These are phyloP conservation scores for Fusarium dimerum DNA, from an alignment of 2,329 filamentous ascomycete genomes.

Conservation along the genomic window DNA sequence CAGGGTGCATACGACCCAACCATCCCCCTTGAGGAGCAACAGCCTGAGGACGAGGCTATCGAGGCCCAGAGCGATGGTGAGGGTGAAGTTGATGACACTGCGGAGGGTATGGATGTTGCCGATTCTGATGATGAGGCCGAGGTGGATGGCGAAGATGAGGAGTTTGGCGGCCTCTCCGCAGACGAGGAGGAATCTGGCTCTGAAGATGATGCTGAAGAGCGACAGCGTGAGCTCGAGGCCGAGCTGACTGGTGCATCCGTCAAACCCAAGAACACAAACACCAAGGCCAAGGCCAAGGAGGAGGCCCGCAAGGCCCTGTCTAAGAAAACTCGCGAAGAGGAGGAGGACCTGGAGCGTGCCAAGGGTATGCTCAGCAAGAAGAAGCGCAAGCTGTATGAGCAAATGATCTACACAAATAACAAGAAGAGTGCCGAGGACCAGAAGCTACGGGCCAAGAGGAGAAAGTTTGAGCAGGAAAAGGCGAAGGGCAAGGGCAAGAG, in stretches of 20 bases:
- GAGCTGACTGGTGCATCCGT: conserved; percentile 74
- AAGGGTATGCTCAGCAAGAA: conserved; percentile 99
- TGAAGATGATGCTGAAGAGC: conserved; percentile 68
- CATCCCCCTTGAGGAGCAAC: conserved; percentile 80
- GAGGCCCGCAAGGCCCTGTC: conserved; percentile 69
- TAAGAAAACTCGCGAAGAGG: conserved; percentile 72
- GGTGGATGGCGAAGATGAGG: conserved; percentile 49
- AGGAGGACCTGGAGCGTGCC: conserved; percentile 85
- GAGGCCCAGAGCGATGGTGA: conserved; percentile 62
- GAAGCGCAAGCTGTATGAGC: conserved; percentile 96
- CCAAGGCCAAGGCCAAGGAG: conserved; percentile 63
- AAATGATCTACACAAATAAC: conserved; percentile 95
- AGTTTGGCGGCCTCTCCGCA: conserved; percentile 51
- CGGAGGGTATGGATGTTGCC: conserved; percentile 52
- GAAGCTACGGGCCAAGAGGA: conserved; percentile 83
- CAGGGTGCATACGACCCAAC: conserved; percentile 92
- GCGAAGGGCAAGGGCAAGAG: conserved; percentile 38
- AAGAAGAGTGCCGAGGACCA: conserved; percentile 90
- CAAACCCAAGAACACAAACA: conserved; percentile 48
- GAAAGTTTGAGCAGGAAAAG: conserved; percentile 76
- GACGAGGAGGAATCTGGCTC: conserved; percentile 45
- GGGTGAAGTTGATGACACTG: conserved; percentile 46
- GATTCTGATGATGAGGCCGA: conserved; percentile 50
- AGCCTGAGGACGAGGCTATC: conserved; percentile 82
- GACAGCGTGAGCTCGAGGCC: conserved; percentile 90